These are phyloP conservation scores for Tricholoma furcatifolium DNA, from an alignment of 768 basidiomycete species.

Conservation along the genomic window DNA sequence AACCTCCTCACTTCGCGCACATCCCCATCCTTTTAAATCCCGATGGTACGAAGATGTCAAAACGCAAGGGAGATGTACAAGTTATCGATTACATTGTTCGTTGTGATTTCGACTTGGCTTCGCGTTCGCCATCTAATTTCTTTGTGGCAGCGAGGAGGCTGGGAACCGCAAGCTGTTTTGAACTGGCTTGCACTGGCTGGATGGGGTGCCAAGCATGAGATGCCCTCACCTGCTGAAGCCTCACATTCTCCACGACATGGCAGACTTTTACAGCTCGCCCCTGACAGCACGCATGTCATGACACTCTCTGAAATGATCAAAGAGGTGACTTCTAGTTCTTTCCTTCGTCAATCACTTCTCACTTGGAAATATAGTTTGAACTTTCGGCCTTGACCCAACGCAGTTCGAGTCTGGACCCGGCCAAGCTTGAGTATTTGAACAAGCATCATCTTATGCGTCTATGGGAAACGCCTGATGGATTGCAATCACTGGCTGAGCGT, in stretches of 20 bases:
- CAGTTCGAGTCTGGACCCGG: slow-evolving; percentile 75
- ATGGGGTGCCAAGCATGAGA: slow-evolving; percentile 67
- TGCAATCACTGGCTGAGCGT: slow-evolving; percentile 52
- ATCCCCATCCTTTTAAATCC: slow-evolving; percentile 87
- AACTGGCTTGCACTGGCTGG: slow-evolving; percentile 97
- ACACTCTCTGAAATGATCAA: slow-evolving; percentile 61
- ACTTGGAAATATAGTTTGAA: slow-evolving; percentile 56
- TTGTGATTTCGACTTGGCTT: not conserved
- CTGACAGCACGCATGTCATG: slow-evolving; percentile 67
- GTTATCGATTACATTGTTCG: slow-evolving; percentile 85
- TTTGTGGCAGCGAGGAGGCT: slow-evolving; percentile 65
- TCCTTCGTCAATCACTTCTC: not conserved
- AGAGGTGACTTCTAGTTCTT: slow-evolving; percentile 37
- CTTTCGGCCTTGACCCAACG: slow-evolving; percentile 76
- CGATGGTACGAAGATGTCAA: slow-evolving; percentile 94
- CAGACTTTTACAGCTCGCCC: slow-evolving; percentile 37
- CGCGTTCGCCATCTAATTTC: not conserved
- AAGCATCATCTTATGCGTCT: slow-evolving; percentile 74
- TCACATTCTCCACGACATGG: slow-evolving; percentile 18
- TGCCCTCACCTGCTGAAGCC: slow-evolving; percentile 12
- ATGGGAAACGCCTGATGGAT: slow-evolving; percentile 48
- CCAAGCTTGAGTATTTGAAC: slow-evolving; percentile 85
- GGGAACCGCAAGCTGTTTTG: slow-evolving; percentile 85
- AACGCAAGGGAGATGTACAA: slow-evolving; percentile 86
- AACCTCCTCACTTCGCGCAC: slow-evolving; percentile 84